Conservation (phyloP, 2,329 filamentous ascomycete species). For the Colletotrichum abscissum region DNA sequence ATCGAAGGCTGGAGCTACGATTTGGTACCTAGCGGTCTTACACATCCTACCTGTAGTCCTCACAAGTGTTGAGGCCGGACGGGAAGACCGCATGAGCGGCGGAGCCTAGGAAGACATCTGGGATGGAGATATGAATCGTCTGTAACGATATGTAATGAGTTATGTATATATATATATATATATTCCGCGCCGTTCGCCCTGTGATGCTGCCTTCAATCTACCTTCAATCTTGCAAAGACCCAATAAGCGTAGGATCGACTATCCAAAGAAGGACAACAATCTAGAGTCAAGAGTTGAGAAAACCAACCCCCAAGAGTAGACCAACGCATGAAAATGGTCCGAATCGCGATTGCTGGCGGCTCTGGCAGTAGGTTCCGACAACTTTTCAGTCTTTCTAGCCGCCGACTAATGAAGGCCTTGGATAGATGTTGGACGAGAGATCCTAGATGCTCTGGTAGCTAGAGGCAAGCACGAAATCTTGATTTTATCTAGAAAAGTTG, state of each 20-base stretch:
- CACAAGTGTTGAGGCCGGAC: neutral
- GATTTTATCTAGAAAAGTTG: conserved; percentile 61
- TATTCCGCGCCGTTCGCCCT: too few species aligned
- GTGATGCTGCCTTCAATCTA: neutral
- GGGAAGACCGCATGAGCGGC: neutral
- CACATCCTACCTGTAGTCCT: neutral
- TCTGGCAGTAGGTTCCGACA: conserved; percentile 26
- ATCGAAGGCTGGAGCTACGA: neutral
- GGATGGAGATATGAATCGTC: too few species aligned
- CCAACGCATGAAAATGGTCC: conserved; percentile 36
- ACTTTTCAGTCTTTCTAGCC: rapidly evolving
- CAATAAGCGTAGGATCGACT: neutral
- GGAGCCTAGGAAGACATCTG: neutral
- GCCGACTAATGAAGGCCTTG: neutral
- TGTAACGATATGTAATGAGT: too few species aligned
- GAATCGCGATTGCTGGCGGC: conserved; percentile 40
- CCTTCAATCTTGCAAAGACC: neutral
- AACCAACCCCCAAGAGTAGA: neutral
- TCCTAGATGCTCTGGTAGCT: conserved; percentile 61
- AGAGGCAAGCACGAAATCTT: conserved; percentile 63
- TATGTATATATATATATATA: too few species aligned
- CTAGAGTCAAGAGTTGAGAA: too few species aligned
- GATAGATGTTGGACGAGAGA: conserved; percentile 62
- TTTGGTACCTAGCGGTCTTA: neutral
- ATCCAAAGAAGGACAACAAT: neutral